Percentiles rank a stretch among this genome's conserved stretches.
These are phyloP conservation scores for Pulveroboletus sp. DNA, from an alignment of 1,284 basidiomycete species.

Conservation along the genomic window DNA sequence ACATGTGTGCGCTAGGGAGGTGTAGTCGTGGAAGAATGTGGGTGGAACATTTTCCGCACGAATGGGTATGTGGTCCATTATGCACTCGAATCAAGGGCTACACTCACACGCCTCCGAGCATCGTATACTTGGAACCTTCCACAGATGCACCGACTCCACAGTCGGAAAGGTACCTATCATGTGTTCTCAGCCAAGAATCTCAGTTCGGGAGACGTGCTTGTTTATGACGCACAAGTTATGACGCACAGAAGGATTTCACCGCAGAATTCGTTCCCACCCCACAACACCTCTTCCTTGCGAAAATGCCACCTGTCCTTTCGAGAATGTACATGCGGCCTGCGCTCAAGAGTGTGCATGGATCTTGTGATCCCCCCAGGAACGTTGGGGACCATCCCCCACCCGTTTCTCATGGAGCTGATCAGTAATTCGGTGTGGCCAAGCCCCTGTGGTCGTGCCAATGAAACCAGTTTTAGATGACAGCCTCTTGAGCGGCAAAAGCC, in stretches of 20 bases:
- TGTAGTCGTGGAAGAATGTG: slow-evolving; percentile 20
- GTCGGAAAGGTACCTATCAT: background rate
- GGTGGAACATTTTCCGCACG: background rate
- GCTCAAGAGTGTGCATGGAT: slow-evolving; percentile 5
- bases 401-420: slow-evolving; percentile 16
- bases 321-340: background rate
- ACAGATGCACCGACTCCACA: background rate
- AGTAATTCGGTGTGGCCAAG: slow-evolving; percentile 45
- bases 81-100: background rate
- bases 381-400: background rate
- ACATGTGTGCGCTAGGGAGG: slow-evolving; percentile 16
- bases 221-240: background rate
- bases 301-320: background rate
- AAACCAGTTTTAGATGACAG: too few species aligned
- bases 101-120: background rate
- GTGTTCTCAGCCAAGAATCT: background rate
- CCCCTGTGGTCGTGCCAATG: slow-evolving; percentile 4
- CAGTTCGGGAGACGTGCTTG: background rate
- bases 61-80: background rate
- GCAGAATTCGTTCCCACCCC: slow-evolving; percentile 24
- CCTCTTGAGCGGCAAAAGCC: too few species aligned
- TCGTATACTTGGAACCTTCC: background rate
- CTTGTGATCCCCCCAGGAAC: slow-evolving; percentile 5
- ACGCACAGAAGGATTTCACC: background rate
- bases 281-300: slow-evolving; percentile 1